These are phyloP conservation scores for Fusarium sublunatum DNA, from an alignment of 2,329 filamentous ascomycete genomes.

Conservation along the genomic window DNA sequence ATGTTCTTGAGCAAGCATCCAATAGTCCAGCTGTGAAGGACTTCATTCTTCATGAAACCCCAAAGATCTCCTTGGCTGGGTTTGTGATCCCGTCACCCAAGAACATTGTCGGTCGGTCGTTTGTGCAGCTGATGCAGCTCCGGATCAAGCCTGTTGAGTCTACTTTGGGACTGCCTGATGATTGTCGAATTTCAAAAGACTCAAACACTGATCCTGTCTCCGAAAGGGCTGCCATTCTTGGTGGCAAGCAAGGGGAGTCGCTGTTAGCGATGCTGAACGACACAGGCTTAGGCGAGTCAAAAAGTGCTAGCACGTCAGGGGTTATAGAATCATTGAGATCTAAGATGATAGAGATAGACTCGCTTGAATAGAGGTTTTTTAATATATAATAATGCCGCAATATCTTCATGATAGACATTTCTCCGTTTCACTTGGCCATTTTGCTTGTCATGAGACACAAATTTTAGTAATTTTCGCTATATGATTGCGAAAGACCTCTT, in stretches of 20 bases:
- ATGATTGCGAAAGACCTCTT: too few species aligned
- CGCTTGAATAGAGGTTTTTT: neutral
- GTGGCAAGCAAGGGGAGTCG: neutral
- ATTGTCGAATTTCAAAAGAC: neutral
- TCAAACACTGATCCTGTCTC: neutral
- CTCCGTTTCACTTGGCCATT: too few species aligned
- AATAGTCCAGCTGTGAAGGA: neutral
- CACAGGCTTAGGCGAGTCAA: neutral
- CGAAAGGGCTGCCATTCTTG: neutral
- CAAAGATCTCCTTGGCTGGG: neutral
- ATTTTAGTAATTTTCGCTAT: too few species aligned
- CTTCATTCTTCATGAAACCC: neutral
- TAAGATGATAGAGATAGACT: neutral
- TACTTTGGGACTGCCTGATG: neutral
- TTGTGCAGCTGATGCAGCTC: neutral
- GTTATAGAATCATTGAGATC: neutral
- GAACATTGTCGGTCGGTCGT: neutral
- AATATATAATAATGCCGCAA: too few species aligned
- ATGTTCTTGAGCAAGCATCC: constrained; percentile 3
- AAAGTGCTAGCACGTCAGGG: neutral
- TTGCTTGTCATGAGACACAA: too few species aligned
- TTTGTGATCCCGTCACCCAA: neutral
- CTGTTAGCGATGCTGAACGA: neutral
- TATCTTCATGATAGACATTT: too few species aligned
- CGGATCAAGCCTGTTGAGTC: neutral